Evolutionary conservation across 345 rosid species (phyloP).

Genomic region (Syzygium jambos): DNA sequence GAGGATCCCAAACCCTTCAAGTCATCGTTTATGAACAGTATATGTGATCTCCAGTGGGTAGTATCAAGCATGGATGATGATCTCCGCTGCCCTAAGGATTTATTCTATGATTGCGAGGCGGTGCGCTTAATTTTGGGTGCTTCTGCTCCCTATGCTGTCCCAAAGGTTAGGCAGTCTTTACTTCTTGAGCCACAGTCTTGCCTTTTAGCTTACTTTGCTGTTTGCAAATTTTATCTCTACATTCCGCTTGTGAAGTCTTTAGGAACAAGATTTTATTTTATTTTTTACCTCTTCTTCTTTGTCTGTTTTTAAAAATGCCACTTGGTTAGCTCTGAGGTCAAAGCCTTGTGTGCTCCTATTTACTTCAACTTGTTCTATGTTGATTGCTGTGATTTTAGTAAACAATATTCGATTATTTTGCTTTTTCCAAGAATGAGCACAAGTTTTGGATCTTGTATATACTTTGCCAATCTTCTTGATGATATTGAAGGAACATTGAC

Average conservation of each 20-base stretch:
- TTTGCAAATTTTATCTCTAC: background rate
- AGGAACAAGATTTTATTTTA: background rate
- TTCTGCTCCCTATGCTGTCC: constrained; percentile 78
- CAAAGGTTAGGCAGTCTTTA: constrained; percentile 49
- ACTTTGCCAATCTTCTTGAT: background rate
- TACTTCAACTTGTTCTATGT: background rate
- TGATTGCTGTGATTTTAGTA: background rate
- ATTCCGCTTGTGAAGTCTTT: background rate
- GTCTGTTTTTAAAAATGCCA: background rate
- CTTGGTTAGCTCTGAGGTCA: background rate
- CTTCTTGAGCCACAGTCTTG: background rate
- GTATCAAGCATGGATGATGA: constrained; percentile 63
- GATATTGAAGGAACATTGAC: background rate
- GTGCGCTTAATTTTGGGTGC: constrained; percentile 73
- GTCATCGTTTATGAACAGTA: constrained; percentile 61
- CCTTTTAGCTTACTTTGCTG: background rate
- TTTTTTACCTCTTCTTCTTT: background rate
- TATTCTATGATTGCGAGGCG: constrained; percentile 73
- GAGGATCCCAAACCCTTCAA: constrained; percentile 32
- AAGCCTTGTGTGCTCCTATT: background rate
- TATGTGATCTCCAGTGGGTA: constrained; percentile 65
- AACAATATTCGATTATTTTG: background rate
- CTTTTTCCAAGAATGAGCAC: background rate
- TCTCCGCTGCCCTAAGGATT: constrained; percentile 63
- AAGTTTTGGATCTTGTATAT: background rate